phyloP scores from a whole-genome alignment of 495 filamentous ascomycete genomes.

The Daldinia decipiens region DNA sequence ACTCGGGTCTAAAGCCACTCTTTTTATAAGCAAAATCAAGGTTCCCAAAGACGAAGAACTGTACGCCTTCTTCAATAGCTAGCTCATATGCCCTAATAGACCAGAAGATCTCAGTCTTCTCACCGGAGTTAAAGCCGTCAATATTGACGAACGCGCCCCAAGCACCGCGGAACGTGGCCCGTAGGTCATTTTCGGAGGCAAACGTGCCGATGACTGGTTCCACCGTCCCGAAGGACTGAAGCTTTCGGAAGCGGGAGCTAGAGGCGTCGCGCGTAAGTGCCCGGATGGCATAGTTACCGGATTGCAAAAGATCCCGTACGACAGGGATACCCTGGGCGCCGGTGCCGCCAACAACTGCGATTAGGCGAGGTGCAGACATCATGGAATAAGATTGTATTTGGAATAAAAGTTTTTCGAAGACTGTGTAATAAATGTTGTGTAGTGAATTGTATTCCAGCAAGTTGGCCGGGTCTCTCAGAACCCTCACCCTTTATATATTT shows the following conservation, averaged over 20 bases:
- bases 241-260: slow-evolving; percentile 52
- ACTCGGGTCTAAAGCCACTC: slow-evolving; percentile 57
- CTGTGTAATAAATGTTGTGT: not conserved
- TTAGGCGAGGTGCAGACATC: slow-evolving; percentile 47
- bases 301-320: slow-evolving; percentile 56
- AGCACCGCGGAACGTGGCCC: slow-evolving; percentile 54
- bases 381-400: not conserved
- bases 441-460: not conserved
- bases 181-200: slow-evolving; percentile 57
- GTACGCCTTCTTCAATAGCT: slow-evolving; percentile 59
- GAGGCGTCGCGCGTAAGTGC: slow-evolving; percentile 60
- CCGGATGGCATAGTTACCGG: slow-evolving; percentile 56
- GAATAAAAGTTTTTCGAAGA: not conserved
- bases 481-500: not conserved
- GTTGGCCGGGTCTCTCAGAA: not conserved
- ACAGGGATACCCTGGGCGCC: slow-evolving; percentile 66
- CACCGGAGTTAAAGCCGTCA: slow-evolving; percentile 64
- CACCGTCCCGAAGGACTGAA: slow-evolving; percentile 52
- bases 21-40: slow-evolving; percentile 61
- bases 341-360: slow-evolving; percentile 64
- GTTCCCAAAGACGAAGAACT: slow-evolving; percentile 64
- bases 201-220: slow-evolving; percentile 59
- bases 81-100: slow-evolving; percentile 66
- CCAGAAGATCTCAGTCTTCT: slow-evolving; percentile 65
- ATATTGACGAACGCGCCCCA: slow-evolving; percentile 65